Base-by-base conservation (phyloP, 2,329 filamentous ascomycete genomes). In the Emergomyces orientalis region DNA sequence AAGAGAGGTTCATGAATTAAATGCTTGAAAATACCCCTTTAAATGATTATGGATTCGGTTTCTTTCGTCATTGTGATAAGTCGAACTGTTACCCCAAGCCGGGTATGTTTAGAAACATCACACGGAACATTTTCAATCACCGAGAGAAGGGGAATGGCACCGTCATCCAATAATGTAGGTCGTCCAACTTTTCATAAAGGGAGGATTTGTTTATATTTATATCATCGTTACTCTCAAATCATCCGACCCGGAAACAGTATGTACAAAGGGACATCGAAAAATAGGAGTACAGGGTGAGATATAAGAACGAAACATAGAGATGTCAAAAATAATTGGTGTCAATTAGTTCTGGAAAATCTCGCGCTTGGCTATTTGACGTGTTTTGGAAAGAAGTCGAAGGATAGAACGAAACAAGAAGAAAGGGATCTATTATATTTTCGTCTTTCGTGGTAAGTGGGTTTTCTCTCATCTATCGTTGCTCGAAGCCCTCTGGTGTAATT, bases 401-500 rank as follows among this genome's bases (percentile, higher is more conserved):
- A 47, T 14, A 25, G 43, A 34, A 49, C 22, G 55, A 43, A 52
- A 62, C 27, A 27, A 19, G n/a, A 27, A 32, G 39, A 60, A 57
- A 52, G 25, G n/a, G 49, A 37, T 47, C 19, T 56, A 71, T 66
- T 70, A 71, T 67, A 34, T 32, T 34, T 32, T 54, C 8, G 64
- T 25, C 17, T 47, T 25, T 3, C 13, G n/a, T 25, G 22, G 22
- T 47, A 2, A 14, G 45, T 60, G 52, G 34, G 27, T 61, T 41
- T 30, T 14, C 63, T 66, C 63, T 69, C 67, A 62, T 58, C 59
- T 82, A 88, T 78, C 85, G 80, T 77, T 88, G 84, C 67, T 81
- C 85, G 63, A 85, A 76, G 61, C 80, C 79, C 70, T 82, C 80
- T 62, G 85, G 79, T 63, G 82, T 85, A 65, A 86, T 80, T 66